These are phyloP conservation scores for Pyrenochaeta sp. DNA, from an alignment of 2,329 filamentous ascomycete genomes.

Conservation along the genomic window DNA sequence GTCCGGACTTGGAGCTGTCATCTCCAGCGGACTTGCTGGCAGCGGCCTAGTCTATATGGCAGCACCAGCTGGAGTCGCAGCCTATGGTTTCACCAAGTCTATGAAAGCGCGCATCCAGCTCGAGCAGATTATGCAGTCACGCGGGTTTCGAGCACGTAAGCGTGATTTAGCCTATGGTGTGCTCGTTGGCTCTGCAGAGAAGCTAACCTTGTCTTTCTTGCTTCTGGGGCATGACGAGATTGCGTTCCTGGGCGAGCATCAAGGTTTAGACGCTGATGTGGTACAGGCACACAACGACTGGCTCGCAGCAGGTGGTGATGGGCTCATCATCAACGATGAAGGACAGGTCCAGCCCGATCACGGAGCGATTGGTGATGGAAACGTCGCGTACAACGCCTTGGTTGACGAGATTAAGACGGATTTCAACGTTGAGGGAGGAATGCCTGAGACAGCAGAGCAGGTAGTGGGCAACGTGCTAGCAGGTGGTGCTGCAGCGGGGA, in stretches of 20 bases:
- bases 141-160: neutral
- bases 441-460: neutral
- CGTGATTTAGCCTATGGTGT: neutral
- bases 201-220: slow-evolving; percentile 1
- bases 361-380: slow-evolving; percentile 61
- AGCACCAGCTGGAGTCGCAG: neutral
- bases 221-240: slow-evolving; percentile 2
- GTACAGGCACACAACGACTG: neutral
- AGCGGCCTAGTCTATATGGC: slow-evolving; percentile 1
- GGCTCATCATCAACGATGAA: slow-evolving; percentile 51
- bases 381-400: neutral
- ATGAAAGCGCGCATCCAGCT: neutral
- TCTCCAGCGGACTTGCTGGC: neutral
- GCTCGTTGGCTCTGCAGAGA: slow-evolving; percentile 1
- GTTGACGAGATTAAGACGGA: neutral
- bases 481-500: neutral
- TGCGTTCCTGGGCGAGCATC: neutral
- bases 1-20: neutral
- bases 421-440: neutral
- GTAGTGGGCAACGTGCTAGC: neutral
- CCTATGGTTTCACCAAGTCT: neutral
- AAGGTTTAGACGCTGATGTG: neutral
- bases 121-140: neutral
- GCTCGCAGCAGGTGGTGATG: neutral
- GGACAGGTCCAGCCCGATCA: slow-evolving; percentile 88